Evolutionary conservation across 2,329 filamentous ascomycete genomes (phyloP).

Genomic region (Dothistroma pini): DNA sequence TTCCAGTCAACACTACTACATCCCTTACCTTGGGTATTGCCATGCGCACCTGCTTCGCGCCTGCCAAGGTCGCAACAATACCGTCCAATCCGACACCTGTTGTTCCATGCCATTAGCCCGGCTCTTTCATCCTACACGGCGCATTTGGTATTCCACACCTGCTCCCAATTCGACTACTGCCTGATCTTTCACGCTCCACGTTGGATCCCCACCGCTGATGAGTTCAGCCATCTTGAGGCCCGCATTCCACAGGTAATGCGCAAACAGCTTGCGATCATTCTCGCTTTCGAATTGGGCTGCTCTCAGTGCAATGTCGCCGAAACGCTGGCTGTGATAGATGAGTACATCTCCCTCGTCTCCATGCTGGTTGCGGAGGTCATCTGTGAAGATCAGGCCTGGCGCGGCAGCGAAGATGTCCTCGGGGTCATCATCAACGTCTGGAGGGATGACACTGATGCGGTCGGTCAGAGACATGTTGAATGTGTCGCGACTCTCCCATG

Average conservation of each 20-base stretch:
- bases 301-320: slow-evolving; percentile 39
- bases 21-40: neutral
- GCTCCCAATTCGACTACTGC: slow-evolving; percentile 63
- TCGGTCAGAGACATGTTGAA: slow-evolving; percentile 26
- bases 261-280: slow-evolving; percentile 58
- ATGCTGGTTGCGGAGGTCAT: slow-evolving; percentile 64
- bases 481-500: neutral
- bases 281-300: slow-evolving; percentile 49
- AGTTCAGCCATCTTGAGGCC: slow-evolving; percentile 46
- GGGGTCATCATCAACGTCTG: slow-evolving; percentile 21
- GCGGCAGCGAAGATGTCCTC: slow-evolving; percentile 52
- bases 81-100: slow-evolving; percentile 47
- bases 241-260: slow-evolving; percentile 72
- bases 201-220: slow-evolving; percentile 34
- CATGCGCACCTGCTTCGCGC: slow-evolving; percentile 41
- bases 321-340: slow-evolving; percentile 48
- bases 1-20: neutral
- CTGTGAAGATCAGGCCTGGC: slow-evolving; percentile 63
- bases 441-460: slow-evolving; percentile 26
- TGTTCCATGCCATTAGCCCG: slow-evolving; percentile 17
- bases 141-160: slow-evolving; percentile 48
- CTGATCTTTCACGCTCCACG: slow-evolving; percentile 51
- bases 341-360: slow-evolving; percentile 59
- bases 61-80: slow-evolving; percentile 45
- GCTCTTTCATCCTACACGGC: slow-evolving; percentile 20